Percentiles rank a stretch among this genome's conserved stretches.
These are phyloP conservation scores for Artomyces pyxidatus DNA, from an alignment of 768 basidiomycete genomes.

Conservation along the genomic window DNA sequence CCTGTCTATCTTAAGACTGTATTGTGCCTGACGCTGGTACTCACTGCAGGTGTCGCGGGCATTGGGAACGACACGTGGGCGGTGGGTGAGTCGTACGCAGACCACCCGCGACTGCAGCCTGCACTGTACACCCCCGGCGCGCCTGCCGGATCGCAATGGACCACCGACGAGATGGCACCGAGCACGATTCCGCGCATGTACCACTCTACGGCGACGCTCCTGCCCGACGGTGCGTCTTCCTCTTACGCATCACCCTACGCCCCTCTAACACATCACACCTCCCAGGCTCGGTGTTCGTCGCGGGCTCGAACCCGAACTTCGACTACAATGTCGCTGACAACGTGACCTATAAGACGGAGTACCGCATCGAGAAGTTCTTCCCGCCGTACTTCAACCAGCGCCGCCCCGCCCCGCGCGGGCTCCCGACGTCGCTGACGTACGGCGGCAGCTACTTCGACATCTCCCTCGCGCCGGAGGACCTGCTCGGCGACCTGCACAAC, in stretches of 20 bases:
- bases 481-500: conserved; percentile 43
- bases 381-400: conserved; percentile 60
- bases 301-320: conserved; percentile 77
- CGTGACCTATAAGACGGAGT: conserved; percentile 58
- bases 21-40: too few species aligned
- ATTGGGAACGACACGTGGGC: conserved; percentile 53
- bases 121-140: conserved; percentile 60
- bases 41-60: conserved; percentile 31
- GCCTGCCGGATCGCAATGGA: conserved; percentile 56
- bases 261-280: background rate
- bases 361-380: conserved; percentile 75
- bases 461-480: conserved; percentile 42
- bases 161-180: conserved; percentile 46
- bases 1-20: background rate
- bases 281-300: conserved; percentile 57
- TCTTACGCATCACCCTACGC: background rate
- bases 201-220: conserved; percentile 63
- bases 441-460: conserved; percentile 74
- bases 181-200: conserved; percentile 72
- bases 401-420: conserved; percentile 51
- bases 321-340: conserved; percentile 40
- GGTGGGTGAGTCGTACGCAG: conserved; percentile 58
- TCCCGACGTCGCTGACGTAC: conserved; percentile 52
- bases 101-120: conserved; percentile 48
- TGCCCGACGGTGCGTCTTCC: conserved; percentile 46